Evolutionary conservation across 2,329 filamentous ascomycete species (phyloP).

Genomic region (Fusarium irregulare): DNA sequence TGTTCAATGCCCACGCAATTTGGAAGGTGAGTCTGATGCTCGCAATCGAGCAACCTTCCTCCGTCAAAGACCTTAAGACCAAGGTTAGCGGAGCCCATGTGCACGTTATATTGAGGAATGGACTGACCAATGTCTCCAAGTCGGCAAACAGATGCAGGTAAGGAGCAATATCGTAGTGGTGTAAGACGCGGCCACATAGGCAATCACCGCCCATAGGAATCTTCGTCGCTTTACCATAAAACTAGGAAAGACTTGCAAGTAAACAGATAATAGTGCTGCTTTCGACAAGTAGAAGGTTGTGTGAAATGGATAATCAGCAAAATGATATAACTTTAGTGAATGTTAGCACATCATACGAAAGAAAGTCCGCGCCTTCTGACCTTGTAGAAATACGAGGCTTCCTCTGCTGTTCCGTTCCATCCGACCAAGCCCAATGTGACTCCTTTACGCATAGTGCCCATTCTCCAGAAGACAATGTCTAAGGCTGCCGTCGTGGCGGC

Average conservation of each 20-base stretch:
- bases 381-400: conserved; percentile 11
- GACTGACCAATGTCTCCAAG: conserved; percentile 14
- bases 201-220: conserved; percentile 20
- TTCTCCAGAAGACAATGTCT: not conserved
- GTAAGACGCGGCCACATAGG: not conserved
- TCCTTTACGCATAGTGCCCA: not conserved
- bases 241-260: conserved; percentile 15
- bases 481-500: not conserved
- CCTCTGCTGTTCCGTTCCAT: not conserved
- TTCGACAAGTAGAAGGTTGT: conserved; percentile 14
- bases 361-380: not conserved
- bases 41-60: not conserved
- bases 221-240: conserved; percentile 28
- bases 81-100: not conserved
- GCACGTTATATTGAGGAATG: rapidly evolving
- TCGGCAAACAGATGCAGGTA: conserved; percentile 2
- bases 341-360: rapidly evolving
- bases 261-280: conserved; percentile 16
- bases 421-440: not conserved
- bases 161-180: not conserved
- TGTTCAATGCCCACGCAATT: conserved; percentile 14
- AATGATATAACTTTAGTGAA: not conserved
- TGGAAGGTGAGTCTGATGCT: not conserved
- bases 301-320: not conserved
- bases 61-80: not conserved